Percentiles rank a stretch among this genome's conserved stretches.
Conservation (phyloP, 2,329 filamentous ascomycete species). For the Trichoderma guizhouense region DNA sequence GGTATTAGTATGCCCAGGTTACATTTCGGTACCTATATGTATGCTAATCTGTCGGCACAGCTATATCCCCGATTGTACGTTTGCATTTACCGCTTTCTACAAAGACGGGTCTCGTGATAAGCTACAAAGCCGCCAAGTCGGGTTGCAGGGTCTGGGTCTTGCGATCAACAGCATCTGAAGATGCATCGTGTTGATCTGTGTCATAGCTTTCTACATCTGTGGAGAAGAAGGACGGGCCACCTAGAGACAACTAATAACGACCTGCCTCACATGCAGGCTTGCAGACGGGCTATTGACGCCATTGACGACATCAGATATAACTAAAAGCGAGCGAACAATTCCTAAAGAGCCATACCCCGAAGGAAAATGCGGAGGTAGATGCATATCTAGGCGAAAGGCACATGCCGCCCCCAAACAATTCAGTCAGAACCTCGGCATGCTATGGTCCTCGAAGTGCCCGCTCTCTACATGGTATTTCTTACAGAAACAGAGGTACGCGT, state of each 20-base stretch:
- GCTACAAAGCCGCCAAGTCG: background rate
- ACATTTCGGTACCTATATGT: background rate
- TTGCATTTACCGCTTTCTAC: background rate
- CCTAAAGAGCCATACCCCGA: background rate
- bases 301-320: conserved; percentile 2
- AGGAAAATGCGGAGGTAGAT: background rate
- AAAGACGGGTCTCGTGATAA: background rate
- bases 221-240: background rate
- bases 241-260: background rate
- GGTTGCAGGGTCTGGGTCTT: background rate
- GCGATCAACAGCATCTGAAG: conserved; percentile 10
- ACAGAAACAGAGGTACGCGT: background rate
- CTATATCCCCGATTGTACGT: background rate
- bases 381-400: background rate
- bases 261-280: background rate
- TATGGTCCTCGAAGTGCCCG: background rate
- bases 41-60: background rate
- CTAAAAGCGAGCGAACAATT: background rate
- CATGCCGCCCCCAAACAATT: background rate
- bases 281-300: background rate
- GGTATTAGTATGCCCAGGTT: background rate
- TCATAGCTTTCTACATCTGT: conserved; percentile 9
- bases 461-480: background rate
- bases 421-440: background rate
- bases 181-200: background rate